phyloP scores from a whole-genome alignment of 1,284 basidiomycete genomes.

The Leccinum pallidistipes region DNA sequence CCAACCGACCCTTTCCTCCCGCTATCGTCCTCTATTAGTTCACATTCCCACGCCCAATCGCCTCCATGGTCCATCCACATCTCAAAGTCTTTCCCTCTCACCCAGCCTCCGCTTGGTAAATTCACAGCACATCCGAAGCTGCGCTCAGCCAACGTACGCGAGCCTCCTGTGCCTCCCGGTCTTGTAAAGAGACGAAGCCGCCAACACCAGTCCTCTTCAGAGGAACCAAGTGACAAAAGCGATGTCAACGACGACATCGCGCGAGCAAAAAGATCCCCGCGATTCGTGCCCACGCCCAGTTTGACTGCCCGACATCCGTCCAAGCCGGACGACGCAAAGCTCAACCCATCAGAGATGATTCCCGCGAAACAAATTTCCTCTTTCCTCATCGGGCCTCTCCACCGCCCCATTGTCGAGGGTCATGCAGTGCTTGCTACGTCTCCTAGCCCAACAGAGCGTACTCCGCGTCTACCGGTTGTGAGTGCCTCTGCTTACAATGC shows the following conservation, averaged over 20 bases:
- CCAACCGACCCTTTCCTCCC: constrained; percentile 28
- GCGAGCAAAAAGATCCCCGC: constrained; percentile 12
- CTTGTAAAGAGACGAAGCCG: constrained; percentile 30
- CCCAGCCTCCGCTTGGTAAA: constrained; percentile 27
- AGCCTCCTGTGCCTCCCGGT: constrained; percentile 33
- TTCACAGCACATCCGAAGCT: constrained; percentile 33
- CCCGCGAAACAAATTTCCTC: constrained; percentile 16
- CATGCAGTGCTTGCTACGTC: constrained; percentile 1
- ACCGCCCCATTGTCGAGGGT: constrained; percentile 7
- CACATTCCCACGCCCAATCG: constrained; percentile 27
- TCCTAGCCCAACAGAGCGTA: constrained; percentile 10
- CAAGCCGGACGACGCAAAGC: not conserved
- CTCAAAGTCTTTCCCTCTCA: constrained; percentile 33
- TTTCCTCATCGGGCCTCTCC: constrained; percentile 12
- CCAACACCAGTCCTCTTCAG: constrained; percentile 30
- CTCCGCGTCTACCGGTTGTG: constrained; percentile 20
- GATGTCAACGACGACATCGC: constrained; percentile 22
- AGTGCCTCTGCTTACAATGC: constrained; percentile 28
- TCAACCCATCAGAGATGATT: constrained; percentile 3
- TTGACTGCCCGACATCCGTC: constrained; percentile 5
- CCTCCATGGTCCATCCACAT: constrained; percentile 31
- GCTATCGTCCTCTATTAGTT: constrained; percentile 20
- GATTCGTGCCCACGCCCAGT: not conserved
- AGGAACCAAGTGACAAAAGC: constrained; percentile 32
- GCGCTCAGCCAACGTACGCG: constrained; percentile 27